A percentile compares a stretch with the other conserved stretches of the same genome.
Conservation (phyloP, 1,284 basidiomycete species). For the Singerocomus inundabilis region DNA sequence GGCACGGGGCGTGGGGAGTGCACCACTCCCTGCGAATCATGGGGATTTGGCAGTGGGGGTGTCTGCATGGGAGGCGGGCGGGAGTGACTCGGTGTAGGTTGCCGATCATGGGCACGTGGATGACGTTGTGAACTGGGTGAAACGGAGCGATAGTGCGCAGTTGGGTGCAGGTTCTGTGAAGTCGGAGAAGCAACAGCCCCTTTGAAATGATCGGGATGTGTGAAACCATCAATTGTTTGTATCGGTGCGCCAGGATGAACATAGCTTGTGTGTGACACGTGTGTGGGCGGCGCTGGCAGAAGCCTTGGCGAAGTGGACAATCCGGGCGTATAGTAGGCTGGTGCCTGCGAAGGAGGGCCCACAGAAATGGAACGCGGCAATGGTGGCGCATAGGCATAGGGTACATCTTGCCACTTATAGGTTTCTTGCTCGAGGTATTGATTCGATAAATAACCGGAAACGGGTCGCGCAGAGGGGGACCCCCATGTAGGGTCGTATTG, state of each 20-base stretch:
- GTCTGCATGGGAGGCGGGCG: conserved; percentile 24
- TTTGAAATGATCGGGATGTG: conserved; percentile 45
- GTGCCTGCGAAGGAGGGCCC: conserved; percentile 13
- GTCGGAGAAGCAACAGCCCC: conserved; percentile 59
- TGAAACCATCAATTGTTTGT: conserved; percentile 10
- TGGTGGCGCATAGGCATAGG: conserved; percentile 10
- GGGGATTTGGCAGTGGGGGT: conserved; percentile 28
- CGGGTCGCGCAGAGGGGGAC: conserved; percentile 1
- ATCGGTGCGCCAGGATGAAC: conserved; percentile 6
- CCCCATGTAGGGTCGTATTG: conserved; percentile 11
- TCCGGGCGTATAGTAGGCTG: conserved; percentile 12
- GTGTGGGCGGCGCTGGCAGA: conserved; percentile 16
- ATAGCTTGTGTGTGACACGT: conserved; percentile 6
- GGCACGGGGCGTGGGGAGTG: conserved; percentile 32
- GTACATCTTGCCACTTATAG: conserved; percentile 19
- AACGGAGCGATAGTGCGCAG: conserved; percentile 56
- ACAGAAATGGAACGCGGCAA: conserved; percentile 22
- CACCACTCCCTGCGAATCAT: conserved; percentile 27
- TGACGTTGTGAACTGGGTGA: conserved; percentile 52
- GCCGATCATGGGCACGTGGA: conserved; percentile 16
- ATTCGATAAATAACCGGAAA: conserved; percentile 6
- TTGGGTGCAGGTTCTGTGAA: conserved; percentile 55
- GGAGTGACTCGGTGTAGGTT: conserved; percentile 9
- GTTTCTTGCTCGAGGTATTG: conserved; percentile 10
- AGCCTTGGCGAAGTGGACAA: conserved; percentile 17